These are phyloP conservation scores for Penicillium griseofulvum DNA, from an alignment of 2,329 filamentous ascomycete species.

Conservation along the genomic window DNA sequence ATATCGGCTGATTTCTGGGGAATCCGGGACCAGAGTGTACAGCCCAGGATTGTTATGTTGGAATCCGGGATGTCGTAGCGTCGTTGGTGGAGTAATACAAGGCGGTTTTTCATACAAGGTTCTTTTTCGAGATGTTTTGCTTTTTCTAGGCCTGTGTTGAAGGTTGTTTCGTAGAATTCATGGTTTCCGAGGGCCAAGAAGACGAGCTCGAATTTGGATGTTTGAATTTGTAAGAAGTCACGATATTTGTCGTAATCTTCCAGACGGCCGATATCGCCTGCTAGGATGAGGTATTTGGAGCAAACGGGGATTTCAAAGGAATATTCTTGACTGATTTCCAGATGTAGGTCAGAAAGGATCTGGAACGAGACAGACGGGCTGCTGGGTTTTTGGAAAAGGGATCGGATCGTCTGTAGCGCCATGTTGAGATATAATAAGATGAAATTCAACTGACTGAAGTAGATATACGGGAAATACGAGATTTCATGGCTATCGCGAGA, in stretches of 20 bases:
- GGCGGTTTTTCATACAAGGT: constrained; percentile 21
- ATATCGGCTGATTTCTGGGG: constrained; percentile 37
- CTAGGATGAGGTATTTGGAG: constrained; percentile 24
- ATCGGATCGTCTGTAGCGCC: neutral
- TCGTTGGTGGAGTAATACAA: constrained; percentile 28
- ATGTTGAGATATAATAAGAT: neutral
- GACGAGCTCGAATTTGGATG: constrained; percentile 17
- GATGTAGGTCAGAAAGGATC: constrained; percentile 32
- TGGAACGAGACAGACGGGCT: constrained; percentile 18
- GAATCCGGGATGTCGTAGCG: constrained; percentile 29
- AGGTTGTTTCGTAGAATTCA: constrained; percentile 28
- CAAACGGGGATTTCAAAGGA: constrained; percentile 19
- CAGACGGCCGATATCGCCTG: constrained; percentile 26
- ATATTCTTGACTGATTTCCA: constrained; percentile 30
- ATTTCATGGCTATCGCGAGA: neutral
- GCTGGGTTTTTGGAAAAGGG: neutral
- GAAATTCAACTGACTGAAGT: neutral
- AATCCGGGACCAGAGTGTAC: constrained; percentile 57
- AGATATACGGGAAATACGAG: neutral
- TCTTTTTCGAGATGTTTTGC: constrained; percentile 31
- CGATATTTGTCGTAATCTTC: constrained; percentile 26
- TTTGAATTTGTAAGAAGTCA: constrained; percentile 24
- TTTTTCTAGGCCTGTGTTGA: constrained; percentile 20
- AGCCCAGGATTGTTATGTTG: constrained; percentile 54
- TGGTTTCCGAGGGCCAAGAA: constrained; percentile 31